Evolutionary conservation across 164 flowering plant genomes (phyloP).

Genomic region (Magnolia sinica): DNA sequence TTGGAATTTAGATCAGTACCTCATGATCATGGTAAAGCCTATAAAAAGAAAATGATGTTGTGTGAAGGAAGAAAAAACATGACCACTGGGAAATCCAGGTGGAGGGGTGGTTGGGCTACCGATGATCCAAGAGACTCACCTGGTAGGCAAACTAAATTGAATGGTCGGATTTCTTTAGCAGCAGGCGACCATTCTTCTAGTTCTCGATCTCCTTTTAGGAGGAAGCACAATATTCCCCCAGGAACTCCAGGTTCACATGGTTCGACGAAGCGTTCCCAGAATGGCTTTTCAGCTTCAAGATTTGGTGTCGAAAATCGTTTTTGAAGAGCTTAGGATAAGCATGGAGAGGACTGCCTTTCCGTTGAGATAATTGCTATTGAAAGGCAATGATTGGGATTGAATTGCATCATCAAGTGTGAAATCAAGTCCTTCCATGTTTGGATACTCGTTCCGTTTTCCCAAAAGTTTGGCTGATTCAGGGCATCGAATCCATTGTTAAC

Average conservation of each 20-base stretch:
- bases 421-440: not conserved
- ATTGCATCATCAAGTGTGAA: not conserved
- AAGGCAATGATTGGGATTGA: not conserved
- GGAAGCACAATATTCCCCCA: constrained; percentile 5
- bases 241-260: constrained; percentile 24
- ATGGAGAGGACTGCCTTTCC: not conserved
- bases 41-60: constrained; percentile 35
- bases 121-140: constrained; percentile 43
- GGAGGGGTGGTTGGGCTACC: constrained; percentile 52
- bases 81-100: constrained; percentile 36
- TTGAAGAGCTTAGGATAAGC: not conserved
- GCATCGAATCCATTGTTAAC: constrained; percentile 10
- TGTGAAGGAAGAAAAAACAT: constrained; percentile 24
- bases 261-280: constrained; percentile 4
- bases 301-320: no score
- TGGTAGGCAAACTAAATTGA: constrained; percentile 12
- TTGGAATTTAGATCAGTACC: constrained; percentile 27
- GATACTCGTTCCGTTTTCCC: not conserved
- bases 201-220: constrained; percentile 26
- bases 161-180: constrained; percentile 19
- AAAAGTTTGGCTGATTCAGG: constrained; percentile 1
- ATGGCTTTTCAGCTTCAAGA: constrained; percentile 11
- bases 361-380: not conserved
- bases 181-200: constrained; percentile 26
- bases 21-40: constrained; percentile 23